phyloP scores from a whole-genome alignment of 257 asterid genomes.

The Galeopsis tetrahit region DNA sequence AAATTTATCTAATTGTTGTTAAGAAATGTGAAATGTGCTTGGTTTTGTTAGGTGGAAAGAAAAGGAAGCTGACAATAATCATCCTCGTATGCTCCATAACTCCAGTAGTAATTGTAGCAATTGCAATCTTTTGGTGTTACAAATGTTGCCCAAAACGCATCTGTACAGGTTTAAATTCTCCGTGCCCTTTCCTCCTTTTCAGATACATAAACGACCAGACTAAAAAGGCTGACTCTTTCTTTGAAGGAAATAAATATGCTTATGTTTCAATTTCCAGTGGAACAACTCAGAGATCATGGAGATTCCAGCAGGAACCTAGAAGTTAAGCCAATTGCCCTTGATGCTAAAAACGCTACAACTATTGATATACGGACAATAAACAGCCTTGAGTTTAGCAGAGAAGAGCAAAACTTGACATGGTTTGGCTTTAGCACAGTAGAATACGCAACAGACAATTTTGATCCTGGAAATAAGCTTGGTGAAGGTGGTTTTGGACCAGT shows the following conservation, averaged over 20 bases:
- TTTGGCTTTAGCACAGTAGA: conserved; percentile 16
- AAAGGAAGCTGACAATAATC: conserved; percentile 15
- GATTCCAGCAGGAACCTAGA: conserved; percentile 7
- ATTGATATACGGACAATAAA: background rate
- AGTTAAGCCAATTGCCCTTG: background rate
- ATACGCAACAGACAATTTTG: conserved; percentile 22
- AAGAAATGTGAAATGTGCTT: background rate
- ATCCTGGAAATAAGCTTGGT: conserved; percentile 26
- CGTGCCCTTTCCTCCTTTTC: background rate
- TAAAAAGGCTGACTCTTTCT: background rate
- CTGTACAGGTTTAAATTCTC: conserved; percentile 4
- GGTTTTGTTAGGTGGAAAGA: conserved; percentile 21
- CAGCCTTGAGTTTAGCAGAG: conserved; percentile 21
- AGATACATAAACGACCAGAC: background rate
- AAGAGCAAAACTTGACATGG: conserved; percentile 24
- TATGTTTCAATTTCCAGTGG: background rate
- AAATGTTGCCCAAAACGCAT: background rate
- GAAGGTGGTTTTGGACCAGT: conserved; percentile 35
- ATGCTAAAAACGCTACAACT: background rate
- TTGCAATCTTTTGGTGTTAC: background rate
- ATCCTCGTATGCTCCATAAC: conserved; percentile 12
- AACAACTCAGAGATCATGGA: background rate
- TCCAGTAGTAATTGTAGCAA: background rate
- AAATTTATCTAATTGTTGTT: too few species aligned
- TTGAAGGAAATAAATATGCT: background rate